phyloP scores from a whole-genome alignment of 2,329 filamentous ascomycete species.

The Penicillium sclerotigenum region DNA sequence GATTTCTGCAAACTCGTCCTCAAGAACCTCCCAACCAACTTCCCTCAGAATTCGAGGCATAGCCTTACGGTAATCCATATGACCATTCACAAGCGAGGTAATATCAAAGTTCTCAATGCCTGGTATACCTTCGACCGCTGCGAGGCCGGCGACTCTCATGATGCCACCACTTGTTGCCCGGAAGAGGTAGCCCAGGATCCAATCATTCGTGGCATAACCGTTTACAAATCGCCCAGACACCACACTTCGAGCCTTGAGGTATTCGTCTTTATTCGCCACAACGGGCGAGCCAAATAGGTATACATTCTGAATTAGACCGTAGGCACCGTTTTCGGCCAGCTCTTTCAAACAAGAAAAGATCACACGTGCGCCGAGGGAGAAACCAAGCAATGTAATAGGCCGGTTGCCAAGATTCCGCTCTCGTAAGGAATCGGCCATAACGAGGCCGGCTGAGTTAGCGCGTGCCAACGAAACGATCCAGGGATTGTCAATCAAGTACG shows the following conservation, averaged over 20 bases:
- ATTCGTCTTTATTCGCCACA: slow-evolving; percentile 89
- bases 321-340: slow-evolving; percentile 76
- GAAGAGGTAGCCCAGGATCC: slow-evolving; percentile 96
- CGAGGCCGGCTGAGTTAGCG: slow-evolving; percentile 81
- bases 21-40: slow-evolving; percentile 87
- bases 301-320: slow-evolving; percentile 88
- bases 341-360: slow-evolving; percentile 91
- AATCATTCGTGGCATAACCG: slow-evolving; percentile 90
- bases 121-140: slow-evolving; percentile 68
- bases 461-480: slow-evolving; percentile 96
- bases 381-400: slow-evolving; percentile 89
- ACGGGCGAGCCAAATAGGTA: slow-evolving; percentile 92
- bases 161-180: slow-evolving; percentile 90
- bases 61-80: slow-evolving; percentile 93
- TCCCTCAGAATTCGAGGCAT: slow-evolving; percentile 86
- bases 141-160: slow-evolving; percentile 80
- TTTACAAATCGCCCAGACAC: slow-evolving; percentile 93
- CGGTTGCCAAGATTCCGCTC: slow-evolving; percentile 87
- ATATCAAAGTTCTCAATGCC: slow-evolving; percentile 88
- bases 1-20: slow-evolving; percentile 92
- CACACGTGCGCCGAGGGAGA: slow-evolving; percentile 85
- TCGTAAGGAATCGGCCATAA: slow-evolving; percentile 89
- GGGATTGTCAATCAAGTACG: slow-evolving; percentile 96
- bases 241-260: slow-evolving; percentile 72
- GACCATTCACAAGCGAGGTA: slow-evolving; percentile 78